Conservation (phyloP, 257 asterid genomes). For the Jaltomata sinuosa region DNA sequence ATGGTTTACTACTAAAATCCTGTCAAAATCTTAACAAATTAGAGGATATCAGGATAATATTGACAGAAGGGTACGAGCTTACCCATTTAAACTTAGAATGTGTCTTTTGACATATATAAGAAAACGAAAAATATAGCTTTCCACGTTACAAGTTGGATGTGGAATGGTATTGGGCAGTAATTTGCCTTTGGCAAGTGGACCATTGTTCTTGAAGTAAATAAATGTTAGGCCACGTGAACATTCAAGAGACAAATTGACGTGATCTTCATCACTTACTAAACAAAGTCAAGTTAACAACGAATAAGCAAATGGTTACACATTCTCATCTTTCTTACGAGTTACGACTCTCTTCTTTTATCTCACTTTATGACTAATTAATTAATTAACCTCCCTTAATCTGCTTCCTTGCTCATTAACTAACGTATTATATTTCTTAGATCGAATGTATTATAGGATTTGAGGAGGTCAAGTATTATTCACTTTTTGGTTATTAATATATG, state of each 20-base stretch:
- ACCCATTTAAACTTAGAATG: not conserved
- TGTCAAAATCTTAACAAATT: no score
- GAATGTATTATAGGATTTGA: not conserved
- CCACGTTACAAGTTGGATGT: not conserved
- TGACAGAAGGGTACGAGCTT: not conserved
- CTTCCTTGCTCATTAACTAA: not conserved
- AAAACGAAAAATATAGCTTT: not conserved
- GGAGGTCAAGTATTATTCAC: no score
- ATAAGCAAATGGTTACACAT: not conserved
- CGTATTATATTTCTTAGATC: not conserved
- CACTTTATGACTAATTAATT: not conserved
- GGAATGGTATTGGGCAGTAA: not conserved
- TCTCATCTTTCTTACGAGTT: not conserved
- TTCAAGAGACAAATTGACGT: not conserved
- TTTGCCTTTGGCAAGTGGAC: not conserved
- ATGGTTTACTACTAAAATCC: no score
- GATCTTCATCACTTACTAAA: not conserved
- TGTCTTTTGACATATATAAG: not conserved
- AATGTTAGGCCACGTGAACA: not conserved
- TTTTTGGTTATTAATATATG: no score
- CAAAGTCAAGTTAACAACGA: not conserved
- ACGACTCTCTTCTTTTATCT: not conserved
- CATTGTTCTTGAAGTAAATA: not conserved
- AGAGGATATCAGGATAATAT: no score
- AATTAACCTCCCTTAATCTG: not conserved